phyloP scores from a whole-genome alignment of 2,329 filamentous ascomycete species.

The Fusarium sp. region DNA sequence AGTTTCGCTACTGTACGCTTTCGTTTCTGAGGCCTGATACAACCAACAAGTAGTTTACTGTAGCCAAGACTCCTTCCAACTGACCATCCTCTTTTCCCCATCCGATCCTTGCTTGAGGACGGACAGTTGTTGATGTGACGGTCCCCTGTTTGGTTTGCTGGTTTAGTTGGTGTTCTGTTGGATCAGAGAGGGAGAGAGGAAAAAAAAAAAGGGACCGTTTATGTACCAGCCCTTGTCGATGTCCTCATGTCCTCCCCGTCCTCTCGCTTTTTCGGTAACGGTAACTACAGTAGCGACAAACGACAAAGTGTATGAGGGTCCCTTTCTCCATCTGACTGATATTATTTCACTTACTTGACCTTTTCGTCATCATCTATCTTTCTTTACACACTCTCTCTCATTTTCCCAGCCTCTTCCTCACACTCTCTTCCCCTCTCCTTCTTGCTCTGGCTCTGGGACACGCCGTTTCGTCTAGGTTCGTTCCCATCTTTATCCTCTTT shows the following conservation, averaged over 20 bases:
- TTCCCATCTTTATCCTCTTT: constrained; percentile 29
- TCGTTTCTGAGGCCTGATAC: not conserved
- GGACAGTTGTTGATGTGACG: constrained; percentile 12
- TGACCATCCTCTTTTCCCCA: not conserved
- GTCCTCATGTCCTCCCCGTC: constrained; percentile 27
- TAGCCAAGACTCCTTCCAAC: constrained; percentile 26
- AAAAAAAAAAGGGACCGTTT: constrained; percentile 37
- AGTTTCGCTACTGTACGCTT: constrained; percentile 23
- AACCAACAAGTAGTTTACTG: constrained; percentile 1
- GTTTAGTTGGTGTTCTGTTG: constrained; percentile 25
- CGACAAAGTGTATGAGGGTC: constrained; percentile 22
- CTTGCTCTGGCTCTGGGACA: constrained; percentile 14
- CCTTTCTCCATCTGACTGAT: constrained; percentile 20
- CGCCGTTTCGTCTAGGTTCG: not conserved
- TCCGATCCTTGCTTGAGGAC: constrained; percentile 17
- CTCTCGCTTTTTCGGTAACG: constrained; percentile 18
- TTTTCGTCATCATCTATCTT: not conserved
- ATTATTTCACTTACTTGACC: not conserved
- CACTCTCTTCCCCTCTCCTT: not conserved
- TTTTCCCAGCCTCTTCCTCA: not conserved
- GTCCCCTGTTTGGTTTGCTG: constrained; percentile 34
- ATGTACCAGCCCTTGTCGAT: constrained; percentile 39
- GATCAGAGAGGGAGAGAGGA: constrained; percentile 16
- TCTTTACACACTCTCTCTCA: not conserved
- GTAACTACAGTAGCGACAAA: not conserved